These are phyloP conservation scores for Stephania cephalantha DNA, from an alignment of 164 flowering plant species.

Conservation along the genomic window DNA sequence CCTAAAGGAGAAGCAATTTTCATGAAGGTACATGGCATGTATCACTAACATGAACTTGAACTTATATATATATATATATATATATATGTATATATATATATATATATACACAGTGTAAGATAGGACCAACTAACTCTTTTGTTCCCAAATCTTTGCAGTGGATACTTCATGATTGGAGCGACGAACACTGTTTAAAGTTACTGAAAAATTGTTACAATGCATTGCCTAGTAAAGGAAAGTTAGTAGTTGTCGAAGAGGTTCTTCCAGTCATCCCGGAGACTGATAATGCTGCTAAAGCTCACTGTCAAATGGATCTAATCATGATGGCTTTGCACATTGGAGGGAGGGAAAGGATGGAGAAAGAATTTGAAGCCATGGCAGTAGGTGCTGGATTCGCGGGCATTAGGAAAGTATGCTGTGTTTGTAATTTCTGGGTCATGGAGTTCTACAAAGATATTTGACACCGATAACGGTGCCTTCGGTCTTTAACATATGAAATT, in stretches of 20 bases:
- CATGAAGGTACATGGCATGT: slow-evolving; percentile 57
- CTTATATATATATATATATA: not conserved
- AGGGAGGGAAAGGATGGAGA: slow-evolving; percentile 23
- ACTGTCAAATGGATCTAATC: slow-evolving; percentile 1
- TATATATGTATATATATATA: not conserved
- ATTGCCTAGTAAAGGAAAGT: slow-evolving; percentile 61
- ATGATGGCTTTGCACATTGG: slow-evolving; percentile 18
- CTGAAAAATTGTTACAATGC: slow-evolving; percentile 72
- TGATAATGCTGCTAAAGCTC: not conserved
- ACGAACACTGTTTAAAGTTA: slow-evolving; percentile 60
- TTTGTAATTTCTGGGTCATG: slow-evolving; percentile 20
- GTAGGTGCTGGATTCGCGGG: slow-evolving; percentile 14
- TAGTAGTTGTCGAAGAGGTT: slow-evolving; percentile 56
- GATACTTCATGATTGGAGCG: slow-evolving; percentile 93
- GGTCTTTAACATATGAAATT: not conserved
- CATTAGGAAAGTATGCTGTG: slow-evolving; percentile 10
- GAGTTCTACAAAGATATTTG: slow-evolving; percentile 14
- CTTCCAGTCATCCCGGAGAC: slow-evolving; percentile 36
- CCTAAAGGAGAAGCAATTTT: slow-evolving; percentile 83
- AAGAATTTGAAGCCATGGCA: slow-evolving; percentile 20
- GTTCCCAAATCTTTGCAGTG: slow-evolving; percentile 32
- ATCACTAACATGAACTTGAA: not conserved
- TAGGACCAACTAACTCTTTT: too few relatives aligned
- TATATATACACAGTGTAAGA: too few relatives aligned
- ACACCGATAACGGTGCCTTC: too few relatives aligned